Conservation (phyloP, 2,329 filamentous ascomycete genomes). For the Thermoascus crustaceus region DNA sequence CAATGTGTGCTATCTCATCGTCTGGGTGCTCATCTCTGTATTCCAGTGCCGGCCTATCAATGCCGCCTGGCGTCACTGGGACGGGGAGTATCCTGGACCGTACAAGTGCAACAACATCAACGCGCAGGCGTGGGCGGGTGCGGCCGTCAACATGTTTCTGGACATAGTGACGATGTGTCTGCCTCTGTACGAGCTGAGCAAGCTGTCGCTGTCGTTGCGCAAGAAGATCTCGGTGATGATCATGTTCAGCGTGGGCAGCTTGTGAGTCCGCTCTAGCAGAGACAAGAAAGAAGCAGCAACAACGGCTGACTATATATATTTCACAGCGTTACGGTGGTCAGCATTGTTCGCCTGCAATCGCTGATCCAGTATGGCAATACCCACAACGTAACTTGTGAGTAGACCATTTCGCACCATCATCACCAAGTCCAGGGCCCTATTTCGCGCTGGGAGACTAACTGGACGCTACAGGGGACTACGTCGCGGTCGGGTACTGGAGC, state of each 20-base stretch:
- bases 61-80: constrained; percentile 36
- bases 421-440: background rate
- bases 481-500: constrained; percentile 22
- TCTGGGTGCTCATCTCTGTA: constrained; percentile 28
- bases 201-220: constrained; percentile 18
- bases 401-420: constrained; percentile 2
- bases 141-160: constrained; percentile 24
- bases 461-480: constrained; percentile 21
- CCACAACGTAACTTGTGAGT: constrained; percentile 31
- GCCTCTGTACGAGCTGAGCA: constrained; percentile 20
- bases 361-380: constrained; percentile 37
- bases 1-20: constrained; percentile 20
- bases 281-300: background rate
- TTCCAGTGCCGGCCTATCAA: constrained; percentile 31
- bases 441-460: too few relatives aligned
- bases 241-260: constrained; percentile 31
- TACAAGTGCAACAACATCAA: constrained; percentile 31
- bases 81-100: constrained; percentile 17
- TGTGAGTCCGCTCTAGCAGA: constrained; percentile 19
- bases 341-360: constrained; percentile 36
- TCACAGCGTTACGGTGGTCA: constrained; percentile 37
- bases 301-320: constrained; percentile 3
- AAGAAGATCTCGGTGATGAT: constrained; percentile 25
- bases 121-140: constrained; percentile 29
- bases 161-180: constrained; percentile 23